A percentile compares a stretch with the other conserved stretches of the same genome.
Conservation (phyloP, 345 rosid species). For the Ceriops zippeliana region DNA sequence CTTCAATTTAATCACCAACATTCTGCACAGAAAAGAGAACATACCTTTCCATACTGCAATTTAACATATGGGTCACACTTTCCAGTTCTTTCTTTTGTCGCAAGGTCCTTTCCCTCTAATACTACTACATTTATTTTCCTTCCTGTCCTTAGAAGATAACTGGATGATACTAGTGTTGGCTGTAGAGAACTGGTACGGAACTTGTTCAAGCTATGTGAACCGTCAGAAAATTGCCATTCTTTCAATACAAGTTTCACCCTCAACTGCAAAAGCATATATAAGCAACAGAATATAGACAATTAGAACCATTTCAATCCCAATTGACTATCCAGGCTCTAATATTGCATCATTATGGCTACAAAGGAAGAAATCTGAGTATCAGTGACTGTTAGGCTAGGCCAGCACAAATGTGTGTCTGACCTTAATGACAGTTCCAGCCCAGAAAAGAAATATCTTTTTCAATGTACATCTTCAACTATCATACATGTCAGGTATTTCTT, state of each 20-base stretch:
- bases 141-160: constrained; percentile 58
- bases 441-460: neutral
- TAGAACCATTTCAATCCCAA: neutral
- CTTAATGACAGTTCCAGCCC: neutral
- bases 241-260: constrained; percentile 69
- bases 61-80: constrained; percentile 73
- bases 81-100: constrained; percentile 55
- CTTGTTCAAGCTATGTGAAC: constrained; percentile 65
- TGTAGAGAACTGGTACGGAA: constrained; percentile 36
- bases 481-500: too few species aligned
- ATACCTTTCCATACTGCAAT: constrained; percentile 56
- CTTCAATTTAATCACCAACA: constrained; percentile 8
- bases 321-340: neutral
- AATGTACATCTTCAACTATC: neutral
- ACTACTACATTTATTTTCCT: constrained; percentile 59
- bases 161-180: constrained; percentile 53
- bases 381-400: neutral
- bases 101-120: constrained; percentile 65
- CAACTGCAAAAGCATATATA: constrained; percentile 45
- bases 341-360: constrained; percentile 2
- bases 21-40: constrained; percentile 2
- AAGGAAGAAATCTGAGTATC: neutral
- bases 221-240: constrained; percentile 97
- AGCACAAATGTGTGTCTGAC: neutral
- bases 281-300: neutral